A percentile compares a stretch with the other conserved stretches of the same genome.
Evolutionary conservation across 2,329 filamentous ascomycete species (phyloP).

Genomic region (Epichloe sp.): DNA sequence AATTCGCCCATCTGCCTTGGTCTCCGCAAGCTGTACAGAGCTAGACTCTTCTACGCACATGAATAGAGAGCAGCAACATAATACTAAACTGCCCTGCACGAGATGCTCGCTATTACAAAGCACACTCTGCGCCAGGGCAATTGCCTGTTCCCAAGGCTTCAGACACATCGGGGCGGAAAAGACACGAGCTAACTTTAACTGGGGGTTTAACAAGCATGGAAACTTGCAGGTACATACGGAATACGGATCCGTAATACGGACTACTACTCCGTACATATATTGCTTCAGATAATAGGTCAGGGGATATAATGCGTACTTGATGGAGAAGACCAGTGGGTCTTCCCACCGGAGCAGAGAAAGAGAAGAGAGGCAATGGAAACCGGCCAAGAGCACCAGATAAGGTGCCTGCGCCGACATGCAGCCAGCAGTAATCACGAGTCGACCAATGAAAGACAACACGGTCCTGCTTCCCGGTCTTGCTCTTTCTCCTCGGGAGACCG

Average conservation of each 20-base stretch:
- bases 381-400: slow-evolving; percentile 1
- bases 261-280: not conserved
- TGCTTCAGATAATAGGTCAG: slow-evolving; percentile 3
- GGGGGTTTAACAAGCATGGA: not conserved
- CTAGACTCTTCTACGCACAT: not conserved
- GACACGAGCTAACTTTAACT: not conserved
- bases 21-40: not conserved
- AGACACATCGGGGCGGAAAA: not conserved
- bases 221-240: not conserved
- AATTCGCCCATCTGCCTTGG: not conserved
- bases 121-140: not conserved
- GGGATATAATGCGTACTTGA: not conserved
- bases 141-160: not conserved
- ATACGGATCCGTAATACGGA: too few species aligned
- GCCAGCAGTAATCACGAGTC: not conserved
- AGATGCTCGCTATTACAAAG: not conserved
- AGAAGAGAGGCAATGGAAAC: not conserved
- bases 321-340: not conserved
- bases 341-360: not conserved
- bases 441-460: slow-evolving; percentile 2
- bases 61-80: too few species aligned
- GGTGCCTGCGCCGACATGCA: slow-evolving; percentile 3
- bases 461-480: too few species aligned
- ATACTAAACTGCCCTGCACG: not conserved
- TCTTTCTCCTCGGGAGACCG: not conserved